Conservation (phyloP, 129 eudicot genomes). For the Erigeron canadensis region DNA sequence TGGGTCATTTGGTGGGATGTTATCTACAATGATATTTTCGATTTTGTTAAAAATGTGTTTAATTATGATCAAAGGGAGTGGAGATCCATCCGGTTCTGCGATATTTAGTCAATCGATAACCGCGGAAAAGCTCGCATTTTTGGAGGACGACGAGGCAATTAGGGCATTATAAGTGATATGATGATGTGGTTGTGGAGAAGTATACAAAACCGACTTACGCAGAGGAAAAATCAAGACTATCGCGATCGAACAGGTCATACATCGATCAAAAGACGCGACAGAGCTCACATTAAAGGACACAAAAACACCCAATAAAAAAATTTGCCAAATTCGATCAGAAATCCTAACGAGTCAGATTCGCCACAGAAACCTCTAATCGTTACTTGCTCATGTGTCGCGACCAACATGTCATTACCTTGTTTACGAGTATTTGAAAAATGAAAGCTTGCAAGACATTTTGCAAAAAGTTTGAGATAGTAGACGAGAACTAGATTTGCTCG, state of each 20-base stretch:
- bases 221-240: constrained; percentile 55
- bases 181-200: constrained; percentile 88
- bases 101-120: constrained; percentile 72
- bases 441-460: constrained; percentile 73
- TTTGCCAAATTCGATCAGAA: constrained; percentile 85
- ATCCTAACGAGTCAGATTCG: constrained; percentile 79
- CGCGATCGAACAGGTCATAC: constrained; percentile 69
- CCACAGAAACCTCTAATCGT: constrained; percentile 64
- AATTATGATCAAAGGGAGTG: constrained; percentile 31
- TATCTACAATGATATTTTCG: constrained; percentile 48
- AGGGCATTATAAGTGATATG: constrained; percentile 56
- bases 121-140: constrained; percentile 64
- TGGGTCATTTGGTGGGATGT: constrained; percentile 54
- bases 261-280: constrained; percentile 60
- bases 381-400: constrained; percentile 72
- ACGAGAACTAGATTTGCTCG: constrained; percentile 56
- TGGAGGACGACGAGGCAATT: constrained; percentile 57
- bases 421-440: constrained; percentile 86
- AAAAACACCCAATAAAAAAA: constrained; percentile 53
- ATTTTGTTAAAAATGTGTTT: constrained; percentile 39
- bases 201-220: constrained; percentile 64
- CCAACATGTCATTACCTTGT: constrained; percentile 78
- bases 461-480: constrained; percentile 41
- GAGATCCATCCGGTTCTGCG: constrained; percentile 28
- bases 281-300: constrained; percentile 70